A percentile compares a stretch with the other conserved stretches of the same genome.
Conservation (phyloP, 2,329 filamentous ascomycete genomes). For the Clarireedia monteithiana region DNA sequence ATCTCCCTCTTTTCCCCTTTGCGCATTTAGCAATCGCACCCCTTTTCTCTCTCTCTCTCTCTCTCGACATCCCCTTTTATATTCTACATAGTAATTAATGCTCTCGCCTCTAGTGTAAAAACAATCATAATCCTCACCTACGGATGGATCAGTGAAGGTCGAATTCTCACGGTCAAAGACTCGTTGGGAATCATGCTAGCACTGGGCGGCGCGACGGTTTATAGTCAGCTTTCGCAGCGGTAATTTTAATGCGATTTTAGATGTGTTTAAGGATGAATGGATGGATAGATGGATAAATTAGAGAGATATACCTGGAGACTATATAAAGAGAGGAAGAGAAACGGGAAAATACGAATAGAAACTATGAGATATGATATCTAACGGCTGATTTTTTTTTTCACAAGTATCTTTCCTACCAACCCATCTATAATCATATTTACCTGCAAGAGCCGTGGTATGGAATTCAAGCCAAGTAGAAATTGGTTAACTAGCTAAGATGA, state of each 20-base stretch:
- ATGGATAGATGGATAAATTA: background rate
- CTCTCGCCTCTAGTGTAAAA: conserved; percentile 33
- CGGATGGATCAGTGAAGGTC: conserved; percentile 38
- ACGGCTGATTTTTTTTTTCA: too few species aligned
- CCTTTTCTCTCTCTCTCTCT: too few species aligned
- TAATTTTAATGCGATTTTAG: conserved; percentile 8
- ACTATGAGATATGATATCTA: too few species aligned
- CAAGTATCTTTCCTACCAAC: too few species aligned
- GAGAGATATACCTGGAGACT: too few species aligned
- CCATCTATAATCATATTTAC: too few species aligned
- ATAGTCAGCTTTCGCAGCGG: conserved; percentile 32
- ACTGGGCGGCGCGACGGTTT: conserved; percentile 37
- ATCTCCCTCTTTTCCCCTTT: background rate
- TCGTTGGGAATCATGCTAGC: conserved; percentile 36
- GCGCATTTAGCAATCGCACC: background rate
- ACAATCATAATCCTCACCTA: conserved; percentile 38
- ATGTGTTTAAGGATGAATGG: background rate
- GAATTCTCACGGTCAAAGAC: conserved; percentile 33
- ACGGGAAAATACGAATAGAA: too few species aligned
- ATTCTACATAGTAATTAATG: conserved; percentile 6
- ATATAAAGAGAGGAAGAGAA: background rate
- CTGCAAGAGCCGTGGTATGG: too few species aligned
- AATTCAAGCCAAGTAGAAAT: too few species aligned
- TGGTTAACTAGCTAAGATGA: too few species aligned
- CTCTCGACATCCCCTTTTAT: too few species aligned